phyloP scores from a whole-genome alignment of 2,329 filamentous ascomycete genomes.

The Trichophyton benhamiae region DNA sequence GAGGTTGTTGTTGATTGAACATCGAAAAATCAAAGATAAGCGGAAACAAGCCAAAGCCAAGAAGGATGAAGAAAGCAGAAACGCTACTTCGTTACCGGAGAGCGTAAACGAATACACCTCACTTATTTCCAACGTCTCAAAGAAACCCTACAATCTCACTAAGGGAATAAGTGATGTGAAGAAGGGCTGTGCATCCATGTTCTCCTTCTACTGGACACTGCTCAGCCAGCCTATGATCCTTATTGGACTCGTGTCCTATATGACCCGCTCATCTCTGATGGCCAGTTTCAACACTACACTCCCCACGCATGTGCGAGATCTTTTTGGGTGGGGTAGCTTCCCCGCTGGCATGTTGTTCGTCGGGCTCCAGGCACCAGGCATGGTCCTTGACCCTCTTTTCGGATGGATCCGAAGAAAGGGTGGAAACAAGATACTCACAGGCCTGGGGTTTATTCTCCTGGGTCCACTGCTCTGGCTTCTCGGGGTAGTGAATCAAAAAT shows the following conservation, averaged over 20 bases:
- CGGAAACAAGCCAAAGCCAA: not conserved
- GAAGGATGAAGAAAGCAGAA: not conserved
- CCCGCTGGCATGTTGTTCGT: not conserved
- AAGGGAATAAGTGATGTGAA: not conserved
- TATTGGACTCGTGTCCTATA: not conserved
- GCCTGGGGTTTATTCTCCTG: not conserved
- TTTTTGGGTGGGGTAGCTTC: not conserved
- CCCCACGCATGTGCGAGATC: not conserved
- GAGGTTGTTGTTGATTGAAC: not conserved
- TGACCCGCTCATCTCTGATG: not conserved
- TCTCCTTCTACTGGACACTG: not conserved
- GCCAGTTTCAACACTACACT: constrained; percentile 1
- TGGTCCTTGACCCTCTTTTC: not conserved
- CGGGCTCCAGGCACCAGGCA: not conserved
- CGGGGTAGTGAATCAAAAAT: not conserved
- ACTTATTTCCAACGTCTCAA: not conserved
- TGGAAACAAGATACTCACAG: not conserved
- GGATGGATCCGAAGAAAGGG: not conserved
- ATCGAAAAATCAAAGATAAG: not conserved
- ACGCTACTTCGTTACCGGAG: not conserved
- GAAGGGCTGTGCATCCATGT: not conserved
- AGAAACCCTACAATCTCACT: not conserved
- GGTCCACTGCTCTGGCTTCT: not conserved
- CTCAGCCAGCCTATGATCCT: not conserved
- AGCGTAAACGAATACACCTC: not conserved